A percentile compares a stretch with the other conserved stretches of the same genome.
phyloP scores from a whole-genome alignment of 495 filamentous ascomycete genomes.

The Talaromyces ruber region DNA sequence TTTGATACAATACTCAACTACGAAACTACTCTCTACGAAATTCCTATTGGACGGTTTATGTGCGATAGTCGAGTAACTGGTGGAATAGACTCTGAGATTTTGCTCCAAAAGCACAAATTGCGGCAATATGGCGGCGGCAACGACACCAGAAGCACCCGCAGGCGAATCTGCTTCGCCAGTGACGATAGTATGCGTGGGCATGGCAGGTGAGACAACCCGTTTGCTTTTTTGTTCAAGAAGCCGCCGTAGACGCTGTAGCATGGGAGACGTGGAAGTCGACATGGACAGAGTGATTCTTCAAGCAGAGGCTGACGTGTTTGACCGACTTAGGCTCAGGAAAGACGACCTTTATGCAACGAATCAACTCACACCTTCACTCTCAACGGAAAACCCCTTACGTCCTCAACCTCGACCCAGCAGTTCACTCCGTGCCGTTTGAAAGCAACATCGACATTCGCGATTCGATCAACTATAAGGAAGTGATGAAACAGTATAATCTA shows the following conservation, averaged over 20 bases:
- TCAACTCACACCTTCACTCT: conserved; percentile 81
- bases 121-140: neutral
- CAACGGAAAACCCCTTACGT: conserved; percentile 76
- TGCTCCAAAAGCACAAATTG: neutral
- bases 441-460: conserved; percentile 99
- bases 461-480: conserved; percentile 97
- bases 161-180: conserved; percentile 35
- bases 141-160: neutral
- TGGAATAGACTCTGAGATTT: neutral
- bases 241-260: neutral
- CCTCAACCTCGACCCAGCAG: conserved; percentile 94
- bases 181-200: conserved; percentile 90
- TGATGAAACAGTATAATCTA: conserved; percentile 98
- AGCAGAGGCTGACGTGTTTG: neutral
- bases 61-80: neutral
- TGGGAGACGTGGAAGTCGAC: neutral
- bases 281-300: neutral
- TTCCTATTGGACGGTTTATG: neutral
- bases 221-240: neutral
- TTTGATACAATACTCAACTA: neutral
- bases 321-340: conserved; percentile 70
- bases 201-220: conserved; percentile 58
- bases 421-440: conserved; percentile 92
- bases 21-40: neutral
- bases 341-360: conserved; percentile 97